These are phyloP conservation scores for Trichoderma semiorbis DNA, from an alignment of 2,329 filamentous ascomycete species.

Conservation along the genomic window DNA sequence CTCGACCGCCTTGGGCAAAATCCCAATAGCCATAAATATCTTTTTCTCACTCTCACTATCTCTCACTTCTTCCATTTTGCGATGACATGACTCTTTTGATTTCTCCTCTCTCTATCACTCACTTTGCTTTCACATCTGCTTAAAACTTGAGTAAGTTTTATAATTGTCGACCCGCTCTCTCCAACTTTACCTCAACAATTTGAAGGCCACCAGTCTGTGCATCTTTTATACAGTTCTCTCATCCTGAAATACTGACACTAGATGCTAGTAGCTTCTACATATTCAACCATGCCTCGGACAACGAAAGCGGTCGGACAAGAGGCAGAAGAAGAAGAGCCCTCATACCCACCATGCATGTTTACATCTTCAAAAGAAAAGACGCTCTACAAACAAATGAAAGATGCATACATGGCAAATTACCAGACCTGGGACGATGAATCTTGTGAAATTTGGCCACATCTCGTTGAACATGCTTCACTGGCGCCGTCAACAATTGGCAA, in stretches of 20 bases:
- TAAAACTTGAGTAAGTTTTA: too few relatives aligned
- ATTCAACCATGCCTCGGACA: background rate
- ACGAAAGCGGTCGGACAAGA: background rate
- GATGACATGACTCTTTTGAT: background rate
- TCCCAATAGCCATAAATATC: background rate
- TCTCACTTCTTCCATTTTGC: background rate
- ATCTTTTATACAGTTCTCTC: background rate
- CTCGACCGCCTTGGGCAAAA: background rate
- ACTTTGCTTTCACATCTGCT: background rate
- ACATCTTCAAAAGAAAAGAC: background rate
- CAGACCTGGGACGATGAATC: conserved; percentile 14
- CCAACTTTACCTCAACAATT: background rate
- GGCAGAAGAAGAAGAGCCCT: background rate
- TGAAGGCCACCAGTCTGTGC: background rate
- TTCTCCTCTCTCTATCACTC: background rate
- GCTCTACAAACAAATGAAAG: background rate
- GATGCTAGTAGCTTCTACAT: background rate
- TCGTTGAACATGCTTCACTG: conserved; percentile 16
- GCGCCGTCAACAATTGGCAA: conserved; percentile 4
- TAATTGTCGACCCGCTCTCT: background rate
- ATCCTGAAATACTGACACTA: background rate
- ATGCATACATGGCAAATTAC: background rate
- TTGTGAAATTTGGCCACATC: background rate
- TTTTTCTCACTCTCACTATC: background rate
- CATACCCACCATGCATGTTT: conserved; percentile 10